Conservation (phyloP, 2,329 filamentous ascomycete species). For the Fusarium musae region DNA sequence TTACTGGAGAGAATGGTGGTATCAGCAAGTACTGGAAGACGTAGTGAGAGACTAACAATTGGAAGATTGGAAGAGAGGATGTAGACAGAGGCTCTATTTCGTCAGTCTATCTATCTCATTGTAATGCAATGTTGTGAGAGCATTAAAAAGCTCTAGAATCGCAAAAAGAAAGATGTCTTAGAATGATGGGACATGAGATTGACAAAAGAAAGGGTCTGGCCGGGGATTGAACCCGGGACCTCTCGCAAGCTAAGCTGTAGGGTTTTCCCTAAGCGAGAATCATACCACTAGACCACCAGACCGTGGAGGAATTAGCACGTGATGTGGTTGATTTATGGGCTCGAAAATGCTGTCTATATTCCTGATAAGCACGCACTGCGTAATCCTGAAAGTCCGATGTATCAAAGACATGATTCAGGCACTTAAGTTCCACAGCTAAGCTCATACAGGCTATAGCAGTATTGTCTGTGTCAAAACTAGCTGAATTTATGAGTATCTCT, state of each 20-base stretch:
- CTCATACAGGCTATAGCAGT: too few species aligned
- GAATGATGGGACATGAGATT: fast-evolving
- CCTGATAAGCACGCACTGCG: fast-evolving
- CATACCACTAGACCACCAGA: slow-evolving; percentile 74
- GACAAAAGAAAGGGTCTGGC: slow-evolving; percentile 53
- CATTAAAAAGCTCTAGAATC: fast-evolving
- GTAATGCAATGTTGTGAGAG: fast-evolving
- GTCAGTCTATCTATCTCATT: too few species aligned
- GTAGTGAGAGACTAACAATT: fast-evolving
- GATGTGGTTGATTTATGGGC: fast-evolving
- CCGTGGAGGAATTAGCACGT: slow-evolving; percentile 30
- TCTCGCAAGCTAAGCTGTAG: slow-evolving; percentile 53
- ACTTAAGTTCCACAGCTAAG: too few species aligned
- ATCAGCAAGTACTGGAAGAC: slow-evolving; percentile 5
- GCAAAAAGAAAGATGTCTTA: not conserved
- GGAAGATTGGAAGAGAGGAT: fast-evolving
- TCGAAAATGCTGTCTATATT: fast-evolving
- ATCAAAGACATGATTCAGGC: not conserved
- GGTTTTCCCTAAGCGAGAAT: slow-evolving; percentile 74
- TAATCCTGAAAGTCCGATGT: fast-evolving
- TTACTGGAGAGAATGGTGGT: not conserved
- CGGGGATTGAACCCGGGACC: slow-evolving; percentile 60
- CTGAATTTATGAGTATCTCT: not conserved
- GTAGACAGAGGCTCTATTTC: fast-evolving
- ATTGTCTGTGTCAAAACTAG: too few species aligned